Percentiles rank a stretch among this genome's conserved stretches.
Evolutionary conservation across 768 basidiomycete genomes (phyloP).

Genomic region (Trametes punicea): DNA sequence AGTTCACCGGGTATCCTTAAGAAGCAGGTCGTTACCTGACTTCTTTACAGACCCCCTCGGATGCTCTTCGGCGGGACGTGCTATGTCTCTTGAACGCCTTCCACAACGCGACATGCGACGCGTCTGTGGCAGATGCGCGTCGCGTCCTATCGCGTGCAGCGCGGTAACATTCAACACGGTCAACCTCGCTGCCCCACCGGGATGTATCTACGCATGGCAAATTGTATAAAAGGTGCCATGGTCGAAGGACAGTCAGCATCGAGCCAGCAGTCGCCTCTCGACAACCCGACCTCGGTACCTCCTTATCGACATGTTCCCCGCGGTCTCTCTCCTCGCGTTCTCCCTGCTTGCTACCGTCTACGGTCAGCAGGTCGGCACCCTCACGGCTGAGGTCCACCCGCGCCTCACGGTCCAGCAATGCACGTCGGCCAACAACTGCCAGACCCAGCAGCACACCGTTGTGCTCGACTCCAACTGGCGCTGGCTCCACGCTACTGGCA

Average conservation of each 20-base stretch:
- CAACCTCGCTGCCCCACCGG: background rate
- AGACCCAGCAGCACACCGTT: conserved; percentile 19
- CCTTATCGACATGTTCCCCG: conserved; percentile 26
- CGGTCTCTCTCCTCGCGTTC: conserved; percentile 29
- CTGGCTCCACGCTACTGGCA: conserved; percentile 35
- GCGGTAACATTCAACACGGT: background rate
- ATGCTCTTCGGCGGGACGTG: conserved; percentile 3
- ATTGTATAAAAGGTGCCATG: conserved; percentile 6
- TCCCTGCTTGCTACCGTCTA: conserved; percentile 35
- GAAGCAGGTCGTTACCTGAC: background rate
- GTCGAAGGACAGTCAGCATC: conserved; percentile 6
- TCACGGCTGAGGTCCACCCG: conserved; percentile 47
- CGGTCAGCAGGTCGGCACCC: conserved; percentile 50
- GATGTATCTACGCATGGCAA: background rate
- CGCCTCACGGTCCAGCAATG: conserved; percentile 44
- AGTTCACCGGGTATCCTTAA: background rate
- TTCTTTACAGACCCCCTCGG: background rate
- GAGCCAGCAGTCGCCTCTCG: conserved; percentile 16
- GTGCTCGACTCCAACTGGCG: conserved; percentile 51
- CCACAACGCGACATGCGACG: background rate
- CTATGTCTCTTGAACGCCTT: conserved; percentile 5
- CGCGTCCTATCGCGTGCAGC: background rate
- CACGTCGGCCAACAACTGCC: conserved; percentile 41
- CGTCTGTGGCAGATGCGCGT: background rate
- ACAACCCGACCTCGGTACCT: conserved; percentile 11